These are phyloP conservation scores for Cryptosporidium xiaoi DNA, from an alignment of 169 alveolate species.

Conservation along the genomic window DNA sequence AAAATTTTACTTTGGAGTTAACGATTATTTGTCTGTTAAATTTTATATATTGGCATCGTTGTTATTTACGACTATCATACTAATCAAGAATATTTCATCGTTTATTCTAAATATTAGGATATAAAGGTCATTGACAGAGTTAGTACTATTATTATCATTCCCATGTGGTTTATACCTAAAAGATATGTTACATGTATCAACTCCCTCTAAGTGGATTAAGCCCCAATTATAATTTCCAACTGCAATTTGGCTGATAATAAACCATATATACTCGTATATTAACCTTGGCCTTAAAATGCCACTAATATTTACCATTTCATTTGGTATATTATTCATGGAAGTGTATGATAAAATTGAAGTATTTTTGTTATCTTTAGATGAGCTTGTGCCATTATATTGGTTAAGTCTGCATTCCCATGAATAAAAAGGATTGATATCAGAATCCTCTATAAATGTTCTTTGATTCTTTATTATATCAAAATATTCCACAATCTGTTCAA, in stretches of 20 bases:
- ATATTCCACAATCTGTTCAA: slow-evolving; percentile 50
- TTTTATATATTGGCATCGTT: slow-evolving; percentile 60
- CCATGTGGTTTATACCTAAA: slow-evolving; percentile 46
- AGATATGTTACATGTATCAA: slow-evolving; percentile 17
- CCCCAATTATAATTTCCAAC: slow-evolving; percentile 39
- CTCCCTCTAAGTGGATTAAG: slow-evolving; percentile 39
- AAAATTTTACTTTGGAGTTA: background rate
- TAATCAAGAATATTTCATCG: slow-evolving; percentile 11
- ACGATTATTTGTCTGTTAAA: background rate
- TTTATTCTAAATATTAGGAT: slow-evolving; percentile 19
- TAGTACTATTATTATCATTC: slow-evolving; percentile 8
- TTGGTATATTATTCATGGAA: slow-evolving; percentile 22
- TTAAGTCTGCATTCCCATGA: slow-evolving; percentile 41
- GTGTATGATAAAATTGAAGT: background rate
- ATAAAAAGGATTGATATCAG: slow-evolving; percentile 1
- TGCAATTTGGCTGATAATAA: slow-evolving; percentile 27
- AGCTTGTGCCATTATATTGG: background rate
- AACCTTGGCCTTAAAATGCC: slow-evolving; percentile 34
- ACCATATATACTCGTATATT: slow-evolving; percentile 35
- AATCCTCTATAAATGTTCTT: background rate
- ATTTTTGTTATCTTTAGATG: background rate
- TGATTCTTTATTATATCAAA: slow-evolving; percentile 41
- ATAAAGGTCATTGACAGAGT: slow-evolving; percentile 32
- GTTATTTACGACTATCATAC: slow-evolving; percentile 15
- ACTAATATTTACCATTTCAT: slow-evolving; percentile 1